Percentiles rank a stretch among this genome's conserved stretches.
phyloP scores from a whole-genome alignment of 192 early-diverging fungal genomes.

The Dispira simplex region DNA sequence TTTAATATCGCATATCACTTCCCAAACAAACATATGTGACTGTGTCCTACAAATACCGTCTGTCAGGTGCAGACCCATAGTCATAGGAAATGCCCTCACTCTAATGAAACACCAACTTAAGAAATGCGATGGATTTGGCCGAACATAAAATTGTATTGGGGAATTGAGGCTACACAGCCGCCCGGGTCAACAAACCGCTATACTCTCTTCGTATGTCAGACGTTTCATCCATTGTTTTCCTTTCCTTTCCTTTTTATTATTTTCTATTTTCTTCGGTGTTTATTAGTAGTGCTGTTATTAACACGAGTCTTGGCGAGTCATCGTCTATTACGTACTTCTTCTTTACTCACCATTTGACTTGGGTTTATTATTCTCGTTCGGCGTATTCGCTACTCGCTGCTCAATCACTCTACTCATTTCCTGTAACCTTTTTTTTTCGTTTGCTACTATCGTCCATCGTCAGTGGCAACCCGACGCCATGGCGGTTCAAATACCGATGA shows the following conservation, averaged over 20 bases:
- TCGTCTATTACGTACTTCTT: not conserved
- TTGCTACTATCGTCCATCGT: not conserved
- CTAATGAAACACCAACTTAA: too few relatives aligned
- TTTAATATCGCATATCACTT: too few relatives aligned
- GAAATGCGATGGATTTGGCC: too few relatives aligned
- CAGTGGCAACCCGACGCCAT: not conserved
- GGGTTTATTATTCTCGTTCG: not conserved
- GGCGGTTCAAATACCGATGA: constrained; percentile 8
- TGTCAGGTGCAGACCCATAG: too few relatives aligned
- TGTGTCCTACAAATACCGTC: too few relatives aligned
- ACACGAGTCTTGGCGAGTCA: not conserved
- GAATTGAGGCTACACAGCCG: too few relatives aligned
- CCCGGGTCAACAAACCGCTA: too few relatives aligned
- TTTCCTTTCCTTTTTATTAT: not conserved
- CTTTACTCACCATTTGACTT: not conserved
- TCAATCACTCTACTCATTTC: not conserved
- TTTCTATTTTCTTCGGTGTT: not conserved
- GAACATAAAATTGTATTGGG: too few relatives aligned
- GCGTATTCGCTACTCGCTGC: not conserved
- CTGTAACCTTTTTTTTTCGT: not conserved
- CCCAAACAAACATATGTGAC: too few relatives aligned
- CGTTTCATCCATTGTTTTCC: not conserved
- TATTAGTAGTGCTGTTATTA: not conserved
- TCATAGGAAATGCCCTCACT: too few relatives aligned
- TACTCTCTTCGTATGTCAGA: too few relatives aligned